Conservation (phyloP, 1,284 basidiomycete genomes). For the Ceratobasidium sp. region DNA sequence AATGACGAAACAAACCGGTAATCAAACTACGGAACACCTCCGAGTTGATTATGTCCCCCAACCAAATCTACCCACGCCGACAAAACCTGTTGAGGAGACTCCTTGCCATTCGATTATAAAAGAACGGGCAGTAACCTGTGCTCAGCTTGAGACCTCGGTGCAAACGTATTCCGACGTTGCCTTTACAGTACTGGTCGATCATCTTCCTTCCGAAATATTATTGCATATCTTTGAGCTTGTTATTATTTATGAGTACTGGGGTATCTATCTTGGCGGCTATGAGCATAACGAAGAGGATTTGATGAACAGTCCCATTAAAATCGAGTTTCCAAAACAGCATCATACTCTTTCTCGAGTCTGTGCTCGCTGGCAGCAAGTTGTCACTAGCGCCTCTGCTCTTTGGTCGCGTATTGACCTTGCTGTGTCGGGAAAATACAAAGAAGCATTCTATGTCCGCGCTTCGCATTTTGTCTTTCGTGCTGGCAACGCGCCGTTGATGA, state of each 20-base stretch:
- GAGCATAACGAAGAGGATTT: background rate
- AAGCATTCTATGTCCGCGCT: background rate
- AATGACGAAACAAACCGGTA: no score
- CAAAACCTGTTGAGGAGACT: no score
- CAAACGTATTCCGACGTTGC: no score
- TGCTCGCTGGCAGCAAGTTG: background rate
- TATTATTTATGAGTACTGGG: background rate
- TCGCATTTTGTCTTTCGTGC: background rate
- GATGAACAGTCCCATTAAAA: background rate
- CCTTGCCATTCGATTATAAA: no score
- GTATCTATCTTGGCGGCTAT: background rate
- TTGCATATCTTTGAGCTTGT: conserved; percentile 20
- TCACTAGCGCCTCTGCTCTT: background rate
- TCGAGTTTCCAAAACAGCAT: background rate
- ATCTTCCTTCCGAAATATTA: conserved; percentile 9
- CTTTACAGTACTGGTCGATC: background rate
- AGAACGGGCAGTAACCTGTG: no score
- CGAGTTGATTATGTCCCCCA: no score
- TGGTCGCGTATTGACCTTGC: conserved; percentile 25
- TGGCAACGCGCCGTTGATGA: background rate
- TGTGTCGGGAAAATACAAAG: background rate
- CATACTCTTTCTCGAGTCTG: conserved; percentile 6
- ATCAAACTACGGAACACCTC: no score
- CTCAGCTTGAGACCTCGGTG: no score
- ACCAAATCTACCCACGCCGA: no score